phyloP scores from a whole-genome alignment of 2,329 filamentous ascomycete genomes.

The Sordariomycetes sp. region DNA sequence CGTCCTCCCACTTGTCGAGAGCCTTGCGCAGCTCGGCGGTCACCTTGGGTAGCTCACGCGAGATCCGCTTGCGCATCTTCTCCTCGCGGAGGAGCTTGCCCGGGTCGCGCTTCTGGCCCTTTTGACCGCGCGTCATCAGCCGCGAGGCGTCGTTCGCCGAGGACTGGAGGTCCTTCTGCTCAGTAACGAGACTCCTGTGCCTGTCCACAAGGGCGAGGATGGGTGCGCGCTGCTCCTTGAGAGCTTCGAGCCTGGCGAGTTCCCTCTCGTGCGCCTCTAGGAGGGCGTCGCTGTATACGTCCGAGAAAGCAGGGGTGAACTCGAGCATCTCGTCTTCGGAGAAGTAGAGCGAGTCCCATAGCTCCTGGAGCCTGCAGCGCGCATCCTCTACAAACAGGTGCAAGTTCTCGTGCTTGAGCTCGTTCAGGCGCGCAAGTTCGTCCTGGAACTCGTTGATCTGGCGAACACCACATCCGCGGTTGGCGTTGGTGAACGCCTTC shows the following conservation, averaged over 20 bases:
- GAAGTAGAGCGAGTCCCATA: constrained; percentile 91
- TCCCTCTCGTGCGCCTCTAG: constrained; percentile 92
- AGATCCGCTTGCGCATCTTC: constrained; percentile 96
- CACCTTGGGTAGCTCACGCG: constrained; percentile 91
- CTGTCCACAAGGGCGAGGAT: constrained; percentile 73
- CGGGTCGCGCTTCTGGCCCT: constrained; percentile 89
- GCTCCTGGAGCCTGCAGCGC: constrained; percentile 77
- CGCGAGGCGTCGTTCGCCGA: constrained; percentile 93
- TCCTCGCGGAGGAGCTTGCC: constrained; percentile 90
- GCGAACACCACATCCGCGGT: constrained; percentile 81
- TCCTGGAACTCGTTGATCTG: constrained; percentile 96
- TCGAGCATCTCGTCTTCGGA: constrained; percentile 98
- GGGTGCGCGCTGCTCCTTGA: constrained; percentile 81
- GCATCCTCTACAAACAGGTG: constrained; percentile 95
- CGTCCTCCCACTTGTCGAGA: constrained; percentile 85
- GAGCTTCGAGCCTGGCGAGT: constrained; percentile 66
- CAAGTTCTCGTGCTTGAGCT: constrained; percentile 89
- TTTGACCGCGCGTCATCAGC: constrained; percentile 80
- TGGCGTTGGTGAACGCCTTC: constrained; percentile 74
- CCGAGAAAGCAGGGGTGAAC: constrained; percentile 92
- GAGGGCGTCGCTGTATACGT: constrained; percentile 92
- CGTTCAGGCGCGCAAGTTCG: constrained; percentile 74
- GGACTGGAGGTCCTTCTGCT: constrained; percentile 76
- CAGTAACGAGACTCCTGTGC: constrained; percentile 71
- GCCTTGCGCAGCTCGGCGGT: constrained; percentile 70